phyloP scores from a whole-genome alignment of 257 asterid genomes.

The Eucommia ulmoides region DNA sequence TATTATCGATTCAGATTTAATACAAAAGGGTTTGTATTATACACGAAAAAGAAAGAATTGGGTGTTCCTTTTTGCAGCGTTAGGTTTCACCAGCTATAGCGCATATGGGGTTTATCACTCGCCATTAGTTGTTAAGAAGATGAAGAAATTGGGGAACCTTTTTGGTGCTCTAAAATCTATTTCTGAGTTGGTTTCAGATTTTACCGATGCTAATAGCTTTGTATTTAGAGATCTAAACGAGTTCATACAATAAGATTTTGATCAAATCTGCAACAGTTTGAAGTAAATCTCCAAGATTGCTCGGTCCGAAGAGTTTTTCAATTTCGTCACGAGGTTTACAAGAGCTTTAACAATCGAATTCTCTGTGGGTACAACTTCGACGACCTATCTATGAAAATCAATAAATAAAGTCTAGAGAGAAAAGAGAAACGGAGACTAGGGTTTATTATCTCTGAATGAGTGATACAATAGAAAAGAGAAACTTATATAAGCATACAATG shows the following conservation, averaged over 20 bases:
- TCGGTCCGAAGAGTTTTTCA: conserved; percentile 35
- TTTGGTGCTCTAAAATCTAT: conserved; percentile 26
- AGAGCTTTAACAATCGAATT: conserved; percentile 39
- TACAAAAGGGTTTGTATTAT: conserved; percentile 20
- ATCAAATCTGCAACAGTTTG: conserved; percentile 54
- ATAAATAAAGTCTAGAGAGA: too few species aligned
- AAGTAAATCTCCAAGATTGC: conserved; percentile 55
- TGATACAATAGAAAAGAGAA: too few species aligned
- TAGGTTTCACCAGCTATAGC: conserved; percentile 44
- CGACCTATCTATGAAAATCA: too few species aligned
- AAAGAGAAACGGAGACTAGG: too few species aligned
- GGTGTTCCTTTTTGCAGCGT: conserved; percentile 34
- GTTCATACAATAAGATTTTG: conserved; percentile 43
- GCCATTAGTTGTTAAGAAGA: conserved; percentile 43
- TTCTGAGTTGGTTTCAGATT: conserved; percentile 48
- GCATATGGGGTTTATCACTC: conserved; percentile 33
- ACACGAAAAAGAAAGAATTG: conserved; percentile 31
- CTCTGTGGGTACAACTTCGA: conserved; percentile 24
- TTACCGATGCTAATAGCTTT: conserved; percentile 46
- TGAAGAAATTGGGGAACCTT: conserved; percentile 31
- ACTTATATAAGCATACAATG: too few species aligned
- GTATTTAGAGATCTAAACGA: conserved; percentile 50
- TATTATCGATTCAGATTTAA: conserved; percentile 28
- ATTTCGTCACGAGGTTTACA: conserved; percentile 24
- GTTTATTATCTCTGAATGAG: too few species aligned